These are phyloP conservation scores for Colletotrichum sublineola DNA, from an alignment of 2,329 filamentous ascomycete genomes.

Conservation along the genomic window DNA sequence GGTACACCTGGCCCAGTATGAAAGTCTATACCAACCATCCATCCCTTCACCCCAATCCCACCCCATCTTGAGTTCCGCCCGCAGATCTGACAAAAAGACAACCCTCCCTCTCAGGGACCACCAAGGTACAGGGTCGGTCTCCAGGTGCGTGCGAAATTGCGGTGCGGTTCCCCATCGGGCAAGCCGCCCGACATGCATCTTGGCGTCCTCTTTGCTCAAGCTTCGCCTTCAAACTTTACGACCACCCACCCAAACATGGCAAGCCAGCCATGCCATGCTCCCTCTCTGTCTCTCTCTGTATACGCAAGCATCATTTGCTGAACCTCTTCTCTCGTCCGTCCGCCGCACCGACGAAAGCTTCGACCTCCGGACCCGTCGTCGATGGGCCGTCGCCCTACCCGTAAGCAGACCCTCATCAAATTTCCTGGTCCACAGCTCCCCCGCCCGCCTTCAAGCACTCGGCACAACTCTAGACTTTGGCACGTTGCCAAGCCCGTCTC, in stretches of 20 bases:
- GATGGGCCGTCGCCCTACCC: too few relatives aligned
- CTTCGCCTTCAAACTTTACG: neutral
- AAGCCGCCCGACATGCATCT: conserved; percentile 8
- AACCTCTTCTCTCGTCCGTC: conserved; percentile 27
- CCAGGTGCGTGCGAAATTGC: conserved; percentile 6
- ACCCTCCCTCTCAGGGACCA: neutral
- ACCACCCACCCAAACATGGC: neutral
- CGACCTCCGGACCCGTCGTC: neutral
- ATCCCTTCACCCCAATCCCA: neutral
- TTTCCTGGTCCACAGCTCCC: too few relatives aligned
- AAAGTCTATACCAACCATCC: conserved; percentile 31
- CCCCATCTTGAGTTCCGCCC: conserved; percentile 11
- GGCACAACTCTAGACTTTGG: conserved; percentile 11
- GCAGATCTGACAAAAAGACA: conserved; percentile 19
- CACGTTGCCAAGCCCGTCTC: conserved; percentile 24
- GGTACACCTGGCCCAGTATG: conserved; percentile 3
- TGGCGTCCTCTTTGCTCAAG: neutral
- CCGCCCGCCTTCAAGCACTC: conserved; percentile 13
- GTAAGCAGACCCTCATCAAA: too few relatives aligned
- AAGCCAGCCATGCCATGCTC: neutral
- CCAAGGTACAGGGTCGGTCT: too few relatives aligned
- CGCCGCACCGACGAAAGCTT: conserved; percentile 19
- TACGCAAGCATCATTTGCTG: neutral
- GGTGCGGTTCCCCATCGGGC: conserved; percentile 1
- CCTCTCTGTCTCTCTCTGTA: too few relatives aligned